phyloP scores from a whole-genome alignment of 2,329 filamentous ascomycete genomes.

The Epicoccum sorghinum region DNA sequence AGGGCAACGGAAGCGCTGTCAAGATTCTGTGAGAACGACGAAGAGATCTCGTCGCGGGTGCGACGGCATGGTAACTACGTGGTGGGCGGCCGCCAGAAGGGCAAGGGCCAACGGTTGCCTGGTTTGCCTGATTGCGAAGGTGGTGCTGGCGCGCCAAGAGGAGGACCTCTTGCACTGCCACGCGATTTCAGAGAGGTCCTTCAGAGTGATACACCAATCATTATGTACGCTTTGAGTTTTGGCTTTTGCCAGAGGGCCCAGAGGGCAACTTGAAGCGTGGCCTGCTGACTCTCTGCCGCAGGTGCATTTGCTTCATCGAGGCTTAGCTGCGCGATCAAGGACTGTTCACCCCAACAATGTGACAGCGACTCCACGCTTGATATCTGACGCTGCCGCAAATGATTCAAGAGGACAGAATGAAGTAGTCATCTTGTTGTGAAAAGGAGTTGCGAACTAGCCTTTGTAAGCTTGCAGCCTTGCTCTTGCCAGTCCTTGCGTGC shows the following conservation, averaged over 20 bases:
- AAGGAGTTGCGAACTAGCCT: no score
- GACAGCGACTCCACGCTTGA: no score
- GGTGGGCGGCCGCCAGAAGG: conserved; percentile 17
- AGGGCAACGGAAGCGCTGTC: background rate
- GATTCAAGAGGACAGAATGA: no score
- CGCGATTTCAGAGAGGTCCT: conserved; percentile 13
- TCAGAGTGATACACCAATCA: conserved; percentile 12
- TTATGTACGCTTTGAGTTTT: background rate
- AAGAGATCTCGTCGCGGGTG: conserved; percentile 1
- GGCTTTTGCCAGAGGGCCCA: background rate
- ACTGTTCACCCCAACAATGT: background rate
- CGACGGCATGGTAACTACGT: conserved; percentile 6
- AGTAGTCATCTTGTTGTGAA: no score
- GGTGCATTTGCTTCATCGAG: conserved; percentile 4
- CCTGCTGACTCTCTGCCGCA: conserved; percentile 8
- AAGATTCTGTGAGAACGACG: background rate
- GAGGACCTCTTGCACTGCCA: conserved; percentile 10
- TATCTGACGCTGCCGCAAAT: no score
- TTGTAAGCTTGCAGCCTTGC: background rate
- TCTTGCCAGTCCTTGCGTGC: no score
- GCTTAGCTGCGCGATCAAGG: conserved; percentile 1
- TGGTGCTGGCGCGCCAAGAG: conserved; percentile 12
- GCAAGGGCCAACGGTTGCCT: conserved; percentile 11
- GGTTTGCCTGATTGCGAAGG: conserved; percentile 8
- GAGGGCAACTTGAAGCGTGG: conserved; percentile 12